Percentiles rank a stretch among this genome's conserved stretches.
phyloP scores from a whole-genome alignment of 2,329 filamentous ascomycete species.

The Pyrenophora tritici-repentis region DNA sequence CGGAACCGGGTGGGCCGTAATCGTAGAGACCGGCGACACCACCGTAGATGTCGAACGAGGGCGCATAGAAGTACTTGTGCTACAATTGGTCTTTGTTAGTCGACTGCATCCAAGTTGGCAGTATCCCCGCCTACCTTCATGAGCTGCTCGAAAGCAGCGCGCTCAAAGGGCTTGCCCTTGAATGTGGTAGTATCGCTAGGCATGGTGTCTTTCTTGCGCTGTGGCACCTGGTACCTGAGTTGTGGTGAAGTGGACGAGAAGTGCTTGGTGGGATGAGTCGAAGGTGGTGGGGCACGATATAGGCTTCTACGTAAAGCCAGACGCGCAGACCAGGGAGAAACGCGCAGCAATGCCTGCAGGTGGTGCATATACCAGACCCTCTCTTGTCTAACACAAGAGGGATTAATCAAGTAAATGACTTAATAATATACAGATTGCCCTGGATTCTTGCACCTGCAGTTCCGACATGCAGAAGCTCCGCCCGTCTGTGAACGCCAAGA shows the following conservation, averaged over 20 bases:
- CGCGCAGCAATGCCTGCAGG: constrained; percentile 48
- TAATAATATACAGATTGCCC: constrained; percentile 26
- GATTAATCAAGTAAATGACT: constrained; percentile 18
- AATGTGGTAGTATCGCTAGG: constrained; percentile 59
- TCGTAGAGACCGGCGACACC: constrained; percentile 89
- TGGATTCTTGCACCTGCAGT: constrained; percentile 9
- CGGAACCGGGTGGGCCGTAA: constrained; percentile 87
- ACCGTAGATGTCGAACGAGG: constrained; percentile 92
- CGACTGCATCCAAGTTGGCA: constrained; percentile 14
- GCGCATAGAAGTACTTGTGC: constrained; percentile 77
- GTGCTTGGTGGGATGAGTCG: constrained; percentile 39
- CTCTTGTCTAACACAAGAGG: constrained; percentile 32
- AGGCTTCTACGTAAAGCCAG: constrained; percentile 26
- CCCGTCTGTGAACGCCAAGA: constrained; percentile 12
- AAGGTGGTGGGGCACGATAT: constrained; percentile 41
- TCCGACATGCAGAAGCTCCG: constrained; percentile 3
- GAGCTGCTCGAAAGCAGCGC: constrained; percentile 78
- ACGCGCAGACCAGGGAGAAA: constrained; percentile 36
- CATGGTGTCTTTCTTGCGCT: constrained; percentile 40
- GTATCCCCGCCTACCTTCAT: constrained; percentile 72
- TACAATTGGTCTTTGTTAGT: constrained; percentile 28
- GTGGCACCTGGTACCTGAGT: constrained; percentile 35
- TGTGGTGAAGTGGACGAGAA: constrained; percentile 42
- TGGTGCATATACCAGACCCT: constrained; percentile 41
- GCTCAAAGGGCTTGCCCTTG: constrained; percentile 83